Evolutionary conservation across 2,329 filamentous ascomycete genomes (phyloP).

Genomic region (Pseudogymnoascus sp.): DNA sequence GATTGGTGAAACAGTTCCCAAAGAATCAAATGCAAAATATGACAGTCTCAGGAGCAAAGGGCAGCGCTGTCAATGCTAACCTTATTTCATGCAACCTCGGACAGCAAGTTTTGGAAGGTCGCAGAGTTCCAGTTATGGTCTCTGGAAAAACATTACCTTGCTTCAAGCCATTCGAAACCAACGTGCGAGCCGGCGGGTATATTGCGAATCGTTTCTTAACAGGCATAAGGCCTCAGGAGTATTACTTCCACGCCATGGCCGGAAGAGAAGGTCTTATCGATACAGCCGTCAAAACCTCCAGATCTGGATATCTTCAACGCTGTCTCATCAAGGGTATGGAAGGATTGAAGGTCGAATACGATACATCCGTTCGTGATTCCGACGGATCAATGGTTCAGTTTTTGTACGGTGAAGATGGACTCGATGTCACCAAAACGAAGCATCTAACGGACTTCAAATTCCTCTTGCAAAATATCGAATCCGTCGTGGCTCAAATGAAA

Average conservation of each 20-base stretch:
- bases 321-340: constrained; percentile 99
- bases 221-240: constrained; percentile 92
- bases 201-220: constrained; percentile 96
- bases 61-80: constrained; percentile 86
- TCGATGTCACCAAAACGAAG: constrained; percentile 90
- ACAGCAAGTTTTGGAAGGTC: constrained; percentile 91
- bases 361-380: constrained; percentile 86
- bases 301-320: constrained; percentile 91
- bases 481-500: constrained; percentile 68
- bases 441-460: constrained; percentile 89
- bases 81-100: constrained; percentile 96
- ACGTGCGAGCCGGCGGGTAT: constrained; percentile 84
- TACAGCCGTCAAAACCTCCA: constrained; percentile 95
- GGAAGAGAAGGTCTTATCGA: constrained; percentile 97
- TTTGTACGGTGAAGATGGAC: constrained; percentile 89
- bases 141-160: constrained; percentile 94
- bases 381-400: constrained; percentile 94
- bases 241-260: constrained; percentile 99
- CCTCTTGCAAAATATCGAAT: constrained; percentile 75
- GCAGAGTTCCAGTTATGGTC: constrained; percentile 93
- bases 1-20: constrained; percentile 85
- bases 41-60: constrained; percentile 95
- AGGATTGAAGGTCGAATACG: constrained; percentile 83
- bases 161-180: constrained; percentile 85
- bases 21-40: constrained; percentile 99